Evolutionary conservation across 2,329 filamentous ascomycete genomes (phyloP), one percentile per base, ranked within the genome.

Genomic region (Epichloe festucae): DNA sequence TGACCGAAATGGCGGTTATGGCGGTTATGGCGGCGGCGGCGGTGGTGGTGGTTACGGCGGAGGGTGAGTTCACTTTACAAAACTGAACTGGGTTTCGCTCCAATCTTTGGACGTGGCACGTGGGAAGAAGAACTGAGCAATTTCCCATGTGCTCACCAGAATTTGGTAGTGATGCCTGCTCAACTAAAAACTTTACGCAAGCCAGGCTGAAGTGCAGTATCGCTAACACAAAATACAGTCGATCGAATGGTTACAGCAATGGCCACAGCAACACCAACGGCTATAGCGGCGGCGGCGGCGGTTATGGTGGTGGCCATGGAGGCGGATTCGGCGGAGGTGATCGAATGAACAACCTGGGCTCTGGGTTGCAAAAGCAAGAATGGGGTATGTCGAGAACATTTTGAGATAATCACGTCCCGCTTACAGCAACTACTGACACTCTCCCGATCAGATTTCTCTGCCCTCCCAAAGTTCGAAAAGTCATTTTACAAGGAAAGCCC

Each of bases 401-500:
- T 11, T 15, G 42, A 19, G 5, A 36, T 36, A 5, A 41, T 42
- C 5, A 6, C n/a, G 12, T 21, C 8, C 19, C 8, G 31, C 10
- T 3, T 4, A 23, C 34, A 4, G 40, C 52, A n/a, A 54, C 43
- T 55, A 52, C 61, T 66, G 62, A 65, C 53, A 5, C 17, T 43
- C 21, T 6, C 39, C 5, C 10, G 6, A 21, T 19, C 59, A 93
- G 93, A 98, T 67, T 62, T 93, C 50, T 75, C 69, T 63, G 69
- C 83, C 6, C 66, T 98, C 45, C 91, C 93, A 62, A 97, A 97
- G 72, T 98, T 98, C 73, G 93, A 98, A 69, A 98, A 98, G 74
- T 90, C 87, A 8, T 98, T 98, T 75, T 98, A 98, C 81, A 95
- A 97, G 76, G 93, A 97, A 73, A 84, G 93, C 66, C 78, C 84